Percentiles rank a stretch among this genome's conserved stretches.
These are phyloP conservation scores for Escallonia rubra DNA, from an alignment of 129 eudicot genomes.

Conservation along the genomic window DNA sequence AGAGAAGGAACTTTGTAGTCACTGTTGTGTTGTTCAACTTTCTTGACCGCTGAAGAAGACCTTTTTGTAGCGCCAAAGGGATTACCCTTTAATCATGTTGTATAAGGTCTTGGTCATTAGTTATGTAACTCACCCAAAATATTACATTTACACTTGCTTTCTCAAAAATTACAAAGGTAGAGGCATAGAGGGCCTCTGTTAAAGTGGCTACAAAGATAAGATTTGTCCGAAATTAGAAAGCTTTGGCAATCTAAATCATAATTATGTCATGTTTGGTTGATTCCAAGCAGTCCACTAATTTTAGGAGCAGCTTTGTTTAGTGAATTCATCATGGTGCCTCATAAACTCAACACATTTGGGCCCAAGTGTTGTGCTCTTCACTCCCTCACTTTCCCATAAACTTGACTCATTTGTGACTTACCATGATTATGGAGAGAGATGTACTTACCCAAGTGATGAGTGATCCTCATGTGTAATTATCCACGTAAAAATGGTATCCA, in stretches of 20 bases:
- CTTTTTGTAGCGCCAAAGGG: not conserved
- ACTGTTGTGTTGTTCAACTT: conserved; percentile 45
- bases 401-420: too few relatives aligned
- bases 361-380: not conserved
- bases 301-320: not conserved
- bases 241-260: not conserved
- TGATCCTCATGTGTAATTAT: too few relatives aligned
- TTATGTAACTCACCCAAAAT: not conserved
- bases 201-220: too few relatives aligned
- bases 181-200: not conserved
- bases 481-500: too few relatives aligned
- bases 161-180: not conserved
- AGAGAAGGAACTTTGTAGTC: conserved; percentile 50
- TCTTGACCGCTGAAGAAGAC: not conserved
- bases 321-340: not conserved
- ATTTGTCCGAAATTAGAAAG: conserved; percentile 11
- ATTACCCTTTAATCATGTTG: not conserved
- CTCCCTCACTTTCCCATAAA: not conserved
- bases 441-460: too few relatives aligned
- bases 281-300: not conserved
- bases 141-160: not conserved
- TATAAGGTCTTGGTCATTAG: not conserved
- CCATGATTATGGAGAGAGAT: too few relatives aligned
- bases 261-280: conserved; percentile 9
- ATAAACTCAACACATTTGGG: too few relatives aligned